Base-by-base conservation (phyloP, 306 rosid species). In the Macrotyloma uniflorum region DNA sequence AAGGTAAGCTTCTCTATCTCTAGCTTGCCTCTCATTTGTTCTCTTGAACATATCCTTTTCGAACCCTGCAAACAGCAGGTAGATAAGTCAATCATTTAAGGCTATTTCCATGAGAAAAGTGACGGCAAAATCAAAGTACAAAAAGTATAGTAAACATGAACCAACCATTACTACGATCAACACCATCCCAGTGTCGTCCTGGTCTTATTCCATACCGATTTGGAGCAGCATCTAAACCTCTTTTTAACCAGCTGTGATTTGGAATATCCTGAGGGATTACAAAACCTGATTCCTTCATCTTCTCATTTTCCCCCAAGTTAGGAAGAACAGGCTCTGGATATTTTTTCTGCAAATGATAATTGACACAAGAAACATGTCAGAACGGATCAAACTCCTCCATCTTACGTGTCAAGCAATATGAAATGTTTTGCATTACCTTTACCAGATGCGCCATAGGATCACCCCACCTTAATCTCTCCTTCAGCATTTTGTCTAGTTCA, bases 391-490 rank as follows among this genome's bases (percentile, higher is more conserved):
- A 70, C 38, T 32, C 47, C 42, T 24, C 26, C 49, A 77, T 50
- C 72, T 40, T 20, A 53, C 5, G 19, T 30, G 82, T 40, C 47
- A 13, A 32, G 79, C 46, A 70, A 46, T 66, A 38, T 16, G 16
- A 58, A 38, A 63, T 38, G 61, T 16, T 43, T 43, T 19, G 18
- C 54, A 62, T 86, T 95, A 87, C 98, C 97, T 95, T 91, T 12
- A 95, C 98, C 80, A 95, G 80, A 77, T 92, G 91, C 9, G 97
- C 95, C 98, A 95, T 92, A 26, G 96, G 98, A 84, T 95, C 99
- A 23, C 98, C 99, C 98, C 98, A 93, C 83, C 99, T 83, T 65
- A 87, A 9, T 74, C 87, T 84, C 8, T 91, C 98, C 81, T 87
- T 95, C 86, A 92, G 5, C 81, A 88, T 74, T 19, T 83, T 80